Base-by-base conservation (phyloP, 2,329 filamentous ascomycete genomes). In the Rhinocladiella similis region DNA sequence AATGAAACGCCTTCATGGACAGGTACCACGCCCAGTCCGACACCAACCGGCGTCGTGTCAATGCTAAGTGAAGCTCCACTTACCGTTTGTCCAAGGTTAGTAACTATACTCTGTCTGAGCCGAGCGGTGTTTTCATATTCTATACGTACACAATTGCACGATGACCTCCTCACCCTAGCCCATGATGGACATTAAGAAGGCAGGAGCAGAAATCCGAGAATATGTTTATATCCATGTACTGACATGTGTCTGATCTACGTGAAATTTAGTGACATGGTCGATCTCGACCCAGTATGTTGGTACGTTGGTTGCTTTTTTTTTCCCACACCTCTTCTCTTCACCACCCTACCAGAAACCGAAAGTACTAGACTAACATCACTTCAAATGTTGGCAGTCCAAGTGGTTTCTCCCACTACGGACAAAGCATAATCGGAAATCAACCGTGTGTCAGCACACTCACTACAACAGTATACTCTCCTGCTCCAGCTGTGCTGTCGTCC, bases 281-380 rank as follows among this genome's bases (percentile, higher is more conserved):
- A 61, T 48, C 29, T 61, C 4, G 58, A 61, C 45, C 58, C 54
- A 7, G 58, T 61, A 14, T 61, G 58, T 46, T 61, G 58, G 54
- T 58, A 54, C 33, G 49, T 45, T 13, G 20, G 22, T 33, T 3
- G n/a, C n/a, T n/a, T n/a, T n/a, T n/a, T n/a, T n/a, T n/a, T n/a
- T n/a, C n/a, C n/a, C n/a, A n/a, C n/a, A n/a, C n/a, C n/a, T n/a
- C n/a, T n/a, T n/a, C n/a, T n/a, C n/a, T n/a, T n/a, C n/a, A n/a
- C 33, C 20, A 13, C n/a, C 42, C 22, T 20, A 20, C 42, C n/a
- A n/a, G n/a, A n/a, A n/a, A n/a, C n/a, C n/a, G n/a, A n/a, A n/a
- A n/a, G n/a, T n/a, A n/a, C n/a, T n/a, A n/a, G n/a, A n/a, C n/a
- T n/a, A n/a, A n/a, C n/a, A n/a, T n/a, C n/a, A n/a, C n/a, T n/a